A percentile compares a stretch with the other conserved stretches of the same genome.
Evolutionary conservation across 1,284 basidiomycete genomes (phyloP).

Genomic region (Dichomitus squalens): DNA sequence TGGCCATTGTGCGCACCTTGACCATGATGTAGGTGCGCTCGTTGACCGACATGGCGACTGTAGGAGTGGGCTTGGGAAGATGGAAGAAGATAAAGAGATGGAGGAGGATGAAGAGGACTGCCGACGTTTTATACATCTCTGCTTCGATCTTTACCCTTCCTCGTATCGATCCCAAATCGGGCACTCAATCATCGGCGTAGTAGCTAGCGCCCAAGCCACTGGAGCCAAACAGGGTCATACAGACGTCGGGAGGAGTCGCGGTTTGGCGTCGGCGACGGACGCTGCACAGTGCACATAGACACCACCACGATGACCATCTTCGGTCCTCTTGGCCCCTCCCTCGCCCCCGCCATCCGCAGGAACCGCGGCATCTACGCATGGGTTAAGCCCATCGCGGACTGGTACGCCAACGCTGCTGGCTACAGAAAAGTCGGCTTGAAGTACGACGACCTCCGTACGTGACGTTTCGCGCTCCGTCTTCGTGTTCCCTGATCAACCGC

Average conservation of each 20-base stretch:
- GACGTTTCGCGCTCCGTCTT: slow-evolving; percentile 12
- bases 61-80: slow-evolving; percentile 31
- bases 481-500: slow-evolving; percentile 10
- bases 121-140: slow-evolving; percentile 35
- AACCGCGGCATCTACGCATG: slow-evolving; percentile 67
- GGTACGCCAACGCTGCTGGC: slow-evolving; percentile 83
- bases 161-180: slow-evolving; percentile 35
- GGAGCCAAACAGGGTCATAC: slow-evolving; percentile 39
- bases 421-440: slow-evolving; percentile 90
- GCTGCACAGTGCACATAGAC: slow-evolving; percentile 15
- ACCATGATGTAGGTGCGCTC: slow-evolving; percentile 92
- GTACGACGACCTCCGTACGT: slow-evolving; percentile 92
- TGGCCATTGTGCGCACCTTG: slow-evolving; percentile 56
- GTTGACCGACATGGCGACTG: slow-evolving; percentile 52
- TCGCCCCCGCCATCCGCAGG: slow-evolving; percentile 78
- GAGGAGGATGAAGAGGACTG: slow-evolving; percentile 34
- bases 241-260: slow-evolving; percentile 30
- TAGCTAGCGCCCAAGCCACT: slow-evolving; percentile 11
- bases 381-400: slow-evolving; percentile 81
- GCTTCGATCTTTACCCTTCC: slow-evolving; percentile 25
- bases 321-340: slow-evolving; percentile 76
- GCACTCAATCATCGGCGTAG: slow-evolving; percentile 3
- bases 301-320: slow-evolving; percentile 37
- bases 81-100: slow-evolving; percentile 35
- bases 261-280: slow-evolving; percentile 8